Evolutionary conservation across 192 early-diverging fungal genomes (phyloP), one percentile per base, ranked within the genome.

Genomic region (Gorgonomyces haynaldii): DNA sequence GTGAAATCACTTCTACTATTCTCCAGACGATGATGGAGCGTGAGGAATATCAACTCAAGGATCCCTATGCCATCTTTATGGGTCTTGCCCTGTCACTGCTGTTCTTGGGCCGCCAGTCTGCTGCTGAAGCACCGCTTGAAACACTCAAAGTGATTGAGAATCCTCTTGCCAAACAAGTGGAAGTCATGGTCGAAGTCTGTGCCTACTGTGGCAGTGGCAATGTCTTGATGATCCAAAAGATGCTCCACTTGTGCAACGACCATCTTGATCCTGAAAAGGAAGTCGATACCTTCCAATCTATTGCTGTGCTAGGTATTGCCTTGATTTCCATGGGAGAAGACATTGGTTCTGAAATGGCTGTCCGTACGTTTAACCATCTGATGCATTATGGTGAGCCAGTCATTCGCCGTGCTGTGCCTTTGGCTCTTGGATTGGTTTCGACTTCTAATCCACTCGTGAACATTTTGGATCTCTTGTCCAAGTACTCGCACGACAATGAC

Each of bases 401-500:
- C 10, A 92, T 96, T 59, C 83, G 96, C 45, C 79, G 83, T 31
- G 70, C 91, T 3, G 96, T 99, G 26, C 96, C 96, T 24, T 70
- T 99, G 28, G 94, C 92, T 9, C 81, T 97, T 37, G 92, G 89
- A 34, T 62, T 99, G 13, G 70, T 95, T 20, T 99, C 89, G 61
- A 88, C 91, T 16, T 97, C 93, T 5, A 96, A 99, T 64, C 96
- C 96, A 43, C 62, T 86, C 9, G 82, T 95, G 8, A 70, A 80
- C 35, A 84, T 99, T 26, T 67, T 99, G 6, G 96, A 99, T 51
- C 87, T 89, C 12, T 76, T 99, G 37, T 89, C 84, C 72, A 97
- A 97, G 68, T 91, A 90, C 62, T 99, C 96, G 29, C 96, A 99
- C 69, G 96, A 99, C 74, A 89, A 89, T 49, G 96, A 99, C 65